These are phyloP conservation scores for Smithsoniella earleae DNA, from an alignment of 163 green algal genomes.

Conservation along the genomic window DNA sequence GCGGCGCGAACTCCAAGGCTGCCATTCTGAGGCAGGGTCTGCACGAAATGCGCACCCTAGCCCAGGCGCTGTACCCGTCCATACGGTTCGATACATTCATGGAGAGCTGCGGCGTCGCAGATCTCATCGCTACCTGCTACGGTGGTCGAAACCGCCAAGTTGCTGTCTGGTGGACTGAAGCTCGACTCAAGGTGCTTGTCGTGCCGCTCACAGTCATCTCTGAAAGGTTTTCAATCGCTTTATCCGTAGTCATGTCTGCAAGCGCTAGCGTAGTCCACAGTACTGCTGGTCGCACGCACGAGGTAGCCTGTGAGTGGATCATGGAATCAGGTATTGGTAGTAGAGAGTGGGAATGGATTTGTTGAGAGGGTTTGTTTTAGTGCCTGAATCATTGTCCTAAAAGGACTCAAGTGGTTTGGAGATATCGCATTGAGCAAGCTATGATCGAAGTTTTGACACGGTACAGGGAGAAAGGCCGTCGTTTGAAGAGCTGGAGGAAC, in stretches of 20 bases:
- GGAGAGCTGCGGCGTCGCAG: conserved; percentile 58
- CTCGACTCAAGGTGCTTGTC: neutral
- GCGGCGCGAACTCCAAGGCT: conserved; percentile 56
- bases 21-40: conserved; percentile 61
- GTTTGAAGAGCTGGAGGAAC: conserved; percentile 54
- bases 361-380: too few relatives aligned
- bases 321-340: too few relatives aligned
- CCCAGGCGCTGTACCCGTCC: conserved; percentile 44
- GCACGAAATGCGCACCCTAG: conserved; percentile 53
- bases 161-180: conserved; percentile 46
- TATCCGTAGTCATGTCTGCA: neutral
- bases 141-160: conserved; percentile 64
- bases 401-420: neutral
- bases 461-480: conserved; percentile 36
- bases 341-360: too few relatives aligned
- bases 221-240: neutral
- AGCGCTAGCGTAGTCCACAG: neutral
- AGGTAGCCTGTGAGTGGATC: too few relatives aligned
- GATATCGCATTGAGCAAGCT: neutral
- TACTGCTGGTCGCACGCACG: neutral
- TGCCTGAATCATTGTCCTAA: too few relatives aligned
- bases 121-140: conserved; percentile 71
- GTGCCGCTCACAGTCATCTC: neutral
- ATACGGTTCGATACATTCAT: conserved; percentile 66
- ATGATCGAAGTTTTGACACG: neutral